Conservation (phyloP, 495 filamentous ascomycete genomes). For the Neurospora sublineolata region DNA sequence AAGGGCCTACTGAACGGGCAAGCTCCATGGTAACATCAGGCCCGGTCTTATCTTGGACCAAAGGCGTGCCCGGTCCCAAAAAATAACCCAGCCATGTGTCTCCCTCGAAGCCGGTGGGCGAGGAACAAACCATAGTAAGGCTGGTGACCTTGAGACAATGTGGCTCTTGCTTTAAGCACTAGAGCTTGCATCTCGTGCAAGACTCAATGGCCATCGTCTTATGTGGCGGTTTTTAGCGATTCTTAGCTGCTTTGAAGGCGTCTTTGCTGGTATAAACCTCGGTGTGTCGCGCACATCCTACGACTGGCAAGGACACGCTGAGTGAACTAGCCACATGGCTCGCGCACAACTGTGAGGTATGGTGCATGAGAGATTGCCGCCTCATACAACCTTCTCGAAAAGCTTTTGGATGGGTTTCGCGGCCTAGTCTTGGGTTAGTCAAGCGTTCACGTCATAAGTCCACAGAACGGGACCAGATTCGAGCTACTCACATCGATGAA, state of each 20-base stretch:
- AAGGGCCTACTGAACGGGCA: background rate
- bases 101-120: background rate
- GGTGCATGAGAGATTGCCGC: background rate
- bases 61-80: background rate
- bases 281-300: background rate
- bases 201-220: background rate
- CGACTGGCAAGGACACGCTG: background rate
- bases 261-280: background rate
- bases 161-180: background rate
- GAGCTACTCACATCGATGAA: constrained; percentile 61
- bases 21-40: background rate
- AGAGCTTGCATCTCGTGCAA: background rate
- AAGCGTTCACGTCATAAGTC: background rate
- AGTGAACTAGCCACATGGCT: background rate
- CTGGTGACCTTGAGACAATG: background rate
- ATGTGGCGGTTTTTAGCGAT: background rate
- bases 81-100: background rate
- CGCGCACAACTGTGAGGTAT: background rate
- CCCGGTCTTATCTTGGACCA: background rate
- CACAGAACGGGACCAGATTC: background rate
- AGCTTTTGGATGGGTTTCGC: constrained; percentile 77
- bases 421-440: constrained; percentile 41
- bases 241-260: background rate
- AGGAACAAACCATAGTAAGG: background rate
- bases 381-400: constrained; percentile 59